These are phyloP conservation scores for Colletotrichum sp. DNA, from an alignment of 2,329 filamentous ascomycete genomes.

Conservation along the genomic window DNA sequence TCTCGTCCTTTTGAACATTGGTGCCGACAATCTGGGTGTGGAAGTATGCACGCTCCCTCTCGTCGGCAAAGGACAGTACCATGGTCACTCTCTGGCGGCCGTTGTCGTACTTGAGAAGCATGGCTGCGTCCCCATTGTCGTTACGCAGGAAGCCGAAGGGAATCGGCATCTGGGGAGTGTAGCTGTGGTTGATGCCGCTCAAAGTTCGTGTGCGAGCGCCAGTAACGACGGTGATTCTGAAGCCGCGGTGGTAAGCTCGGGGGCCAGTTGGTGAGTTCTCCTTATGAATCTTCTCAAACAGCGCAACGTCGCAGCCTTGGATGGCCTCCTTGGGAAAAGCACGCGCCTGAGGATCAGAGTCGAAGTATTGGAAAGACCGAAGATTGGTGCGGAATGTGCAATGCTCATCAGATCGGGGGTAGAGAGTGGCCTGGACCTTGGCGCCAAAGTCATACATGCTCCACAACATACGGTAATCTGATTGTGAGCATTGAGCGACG, in stretches of 20 bases:
- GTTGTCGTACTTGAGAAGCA: conserved; percentile 74
- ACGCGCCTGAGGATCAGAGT: conserved; percentile 70
- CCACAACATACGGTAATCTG: conserved; percentile 81
- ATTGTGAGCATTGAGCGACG: conserved; percentile 71
- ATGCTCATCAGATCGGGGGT: conserved; percentile 71
- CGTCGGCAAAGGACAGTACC: conserved; percentile 77
- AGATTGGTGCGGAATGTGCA: conserved; percentile 73
- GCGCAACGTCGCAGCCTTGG: conserved; percentile 70
- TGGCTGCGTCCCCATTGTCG: conserved; percentile 71
- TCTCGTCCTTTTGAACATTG: conserved; percentile 70
- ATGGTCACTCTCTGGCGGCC: conserved; percentile 71
- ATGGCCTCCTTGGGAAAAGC: conserved; percentile 79
- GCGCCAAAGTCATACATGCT: conserved; percentile 85
- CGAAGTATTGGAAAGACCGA: conserved; percentile 81
- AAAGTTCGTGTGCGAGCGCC: conserved; percentile 78
- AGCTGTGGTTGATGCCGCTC: conserved; percentile 75
- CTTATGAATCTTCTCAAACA: conserved; percentile 76
- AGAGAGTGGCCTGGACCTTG: conserved; percentile 75
- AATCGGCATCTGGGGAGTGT: conserved; percentile 70
- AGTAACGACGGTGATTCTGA: conserved; percentile 79
- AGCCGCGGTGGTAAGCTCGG: conserved; percentile 78
- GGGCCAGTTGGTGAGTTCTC: conserved; percentile 76
- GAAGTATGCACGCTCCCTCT: conserved; percentile 72
- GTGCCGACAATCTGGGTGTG: conserved; percentile 78
- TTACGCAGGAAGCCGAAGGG: conserved; percentile 79